phyloP scores from a whole-genome alignment of 2,329 filamentous ascomycete species.

The Pseudogymnoascus sp. region DNA sequence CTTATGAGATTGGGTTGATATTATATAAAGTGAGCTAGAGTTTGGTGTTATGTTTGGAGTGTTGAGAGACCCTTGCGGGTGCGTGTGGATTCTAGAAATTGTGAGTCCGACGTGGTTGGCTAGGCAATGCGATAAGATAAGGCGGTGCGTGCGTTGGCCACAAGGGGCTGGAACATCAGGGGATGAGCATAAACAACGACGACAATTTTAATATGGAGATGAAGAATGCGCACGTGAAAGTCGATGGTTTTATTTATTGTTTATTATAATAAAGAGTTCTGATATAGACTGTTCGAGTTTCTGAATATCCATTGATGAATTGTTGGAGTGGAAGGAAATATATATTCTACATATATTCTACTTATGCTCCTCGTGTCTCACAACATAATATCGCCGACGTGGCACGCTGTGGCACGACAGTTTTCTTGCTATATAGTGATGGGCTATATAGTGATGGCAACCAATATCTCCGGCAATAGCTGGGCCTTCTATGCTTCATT shows the following conservation, averaged over 20 bases:
- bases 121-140: conserved; percentile 1
- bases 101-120: not conserved
- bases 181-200: not conserved
- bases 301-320: not conserved
- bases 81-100: not conserved
- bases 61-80: not conserved
- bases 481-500: not conserved
- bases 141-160: not conserved
- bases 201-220: not conserved
- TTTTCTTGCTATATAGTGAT: not conserved
- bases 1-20: not conserved
- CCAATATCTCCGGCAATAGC: not conserved
- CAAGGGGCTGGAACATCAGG: not conserved
- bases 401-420: not conserved
- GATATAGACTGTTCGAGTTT: not conserved
- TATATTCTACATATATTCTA: not conserved
- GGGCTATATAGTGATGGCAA: not conserved
- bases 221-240: not conserved
- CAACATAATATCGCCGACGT: not conserved
- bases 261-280: not conserved
- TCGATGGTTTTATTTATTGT: not conserved
- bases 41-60: not conserved
- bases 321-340: not conserved
- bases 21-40: not conserved
- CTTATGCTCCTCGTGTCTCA: not conserved